Base-by-base conservation (phyloP, 805 yeast species). In the Yarrowia sp. region DNA sequence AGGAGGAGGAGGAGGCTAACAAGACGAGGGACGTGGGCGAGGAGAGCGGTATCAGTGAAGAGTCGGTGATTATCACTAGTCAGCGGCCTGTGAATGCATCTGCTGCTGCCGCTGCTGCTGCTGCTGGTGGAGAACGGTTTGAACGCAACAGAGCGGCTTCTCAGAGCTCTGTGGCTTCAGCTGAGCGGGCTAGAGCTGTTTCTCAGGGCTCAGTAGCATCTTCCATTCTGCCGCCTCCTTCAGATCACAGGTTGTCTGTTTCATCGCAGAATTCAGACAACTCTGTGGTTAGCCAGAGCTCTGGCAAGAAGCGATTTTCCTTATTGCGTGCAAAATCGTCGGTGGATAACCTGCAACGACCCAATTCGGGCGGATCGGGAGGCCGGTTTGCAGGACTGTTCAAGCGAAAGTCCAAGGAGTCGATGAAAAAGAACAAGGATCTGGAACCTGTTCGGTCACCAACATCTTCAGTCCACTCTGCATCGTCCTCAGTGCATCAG, bases 381-480 rank as follows among this genome's bases (percentile, higher is more conserved):
- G 61, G 61, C 14, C 36, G 61, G n/a, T 55, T 55, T 33, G 45
- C 31, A 8, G 61, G 61, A 2, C 61, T 55, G 2, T 55, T 55
- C 47, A 55, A 41, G 32, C 61, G 61, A 15, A 55, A 55, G 47
- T 55, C 61, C 47, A 55, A 55, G 61, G 61, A 55, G 15, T 14
- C 47, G 14, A 55, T 55, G 38, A 55, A 55, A 33, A 39, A 39
- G 36, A 13, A n/a, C 43, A 39, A 41, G 45, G 61, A 55, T 15
- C 47, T 41, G 32, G 47, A 41, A 38, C 61, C 61, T 3, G 31
- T 15, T 1, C 45, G 38, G 7, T 55, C 61, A 9, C 61, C 61
- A 15, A 47, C 47, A 13, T 55, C 61, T 31, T 55, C 61, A 8
- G 38, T 55, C 13, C 61, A 55, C n/a, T 55, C 61, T 9, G 47